Conservation (phyloP, 352 stramenopile genomes). For the Globisporangium rhizosaccharum region DNA sequence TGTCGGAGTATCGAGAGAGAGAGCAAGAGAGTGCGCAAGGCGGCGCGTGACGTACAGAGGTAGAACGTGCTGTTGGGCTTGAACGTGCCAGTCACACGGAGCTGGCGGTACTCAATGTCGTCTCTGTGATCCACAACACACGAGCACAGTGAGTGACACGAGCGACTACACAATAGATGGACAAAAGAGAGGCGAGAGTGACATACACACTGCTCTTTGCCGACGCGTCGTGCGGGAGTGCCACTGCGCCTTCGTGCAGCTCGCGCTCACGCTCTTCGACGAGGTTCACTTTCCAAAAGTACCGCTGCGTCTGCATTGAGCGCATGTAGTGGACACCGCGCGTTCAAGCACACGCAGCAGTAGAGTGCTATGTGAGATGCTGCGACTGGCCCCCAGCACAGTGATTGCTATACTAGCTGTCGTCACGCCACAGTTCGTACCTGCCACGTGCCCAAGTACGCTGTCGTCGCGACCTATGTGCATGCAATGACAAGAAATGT, state of each 20-base stretch:
- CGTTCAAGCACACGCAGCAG: not conserved
- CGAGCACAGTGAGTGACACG: not conserved
- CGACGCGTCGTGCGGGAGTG: constrained; percentile 55
- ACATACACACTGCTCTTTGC: constrained; percentile 51
- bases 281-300: constrained; percentile 87
- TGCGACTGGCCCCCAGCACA: not conserved
- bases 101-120: constrained; percentile 77
- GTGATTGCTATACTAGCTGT: not conserved
- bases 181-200: not conserved
- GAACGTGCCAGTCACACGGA: constrained; percentile 57
- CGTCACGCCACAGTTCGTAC: constrained; percentile 12
- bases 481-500: not conserved
- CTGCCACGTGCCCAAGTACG: constrained; percentile 80
- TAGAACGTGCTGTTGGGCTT: constrained; percentile 77
- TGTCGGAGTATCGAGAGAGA: not conserved
- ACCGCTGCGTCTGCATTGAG: constrained; percentile 61
- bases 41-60: constrained; percentile 40
- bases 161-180: not conserved
- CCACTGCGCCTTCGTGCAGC: constrained; percentile 49
- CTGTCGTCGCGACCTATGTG: constrained; percentile 56
- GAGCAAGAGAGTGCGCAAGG: not conserved
- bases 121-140: constrained; percentile 26
- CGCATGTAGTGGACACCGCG: too few relatives aligned
- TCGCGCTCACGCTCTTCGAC: constrained; percentile 82
- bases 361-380: not conserved